Evolutionary conservation across 108 stramenopile species (phyloP).

Genomic region (Discostella pseudostelligera): DNA sequence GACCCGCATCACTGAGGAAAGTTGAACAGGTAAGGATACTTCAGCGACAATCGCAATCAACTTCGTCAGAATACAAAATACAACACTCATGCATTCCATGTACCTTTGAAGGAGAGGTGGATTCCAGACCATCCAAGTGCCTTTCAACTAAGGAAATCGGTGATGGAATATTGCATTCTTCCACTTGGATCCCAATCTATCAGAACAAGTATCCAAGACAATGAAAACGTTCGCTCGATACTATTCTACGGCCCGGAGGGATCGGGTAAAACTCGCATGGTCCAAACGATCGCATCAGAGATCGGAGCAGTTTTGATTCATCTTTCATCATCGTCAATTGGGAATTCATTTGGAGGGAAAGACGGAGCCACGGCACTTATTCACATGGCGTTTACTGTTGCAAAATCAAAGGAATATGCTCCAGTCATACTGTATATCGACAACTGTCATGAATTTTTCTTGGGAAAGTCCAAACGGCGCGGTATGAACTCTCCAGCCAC

Average conservation of each 20-base stretch:
- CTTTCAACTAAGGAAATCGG: constrained; percentile 62
- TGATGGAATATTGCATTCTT: constrained; percentile 76
- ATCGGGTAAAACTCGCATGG: constrained; percentile 77
- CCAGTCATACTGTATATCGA: constrained; percentile 86
- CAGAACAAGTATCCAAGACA: constrained; percentile 31
- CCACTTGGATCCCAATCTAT: constrained; percentile 55
- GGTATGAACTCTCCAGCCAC: background rate
- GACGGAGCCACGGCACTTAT: constrained; percentile 67
- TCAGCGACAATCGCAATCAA: background rate
- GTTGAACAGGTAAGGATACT: constrained; percentile 37
- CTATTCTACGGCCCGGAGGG: constrained; percentile 80
- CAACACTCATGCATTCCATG: background rate
- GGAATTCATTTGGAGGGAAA: constrained; percentile 58
- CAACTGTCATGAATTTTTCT: constrained; percentile 68
- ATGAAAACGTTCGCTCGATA: constrained; percentile 55
- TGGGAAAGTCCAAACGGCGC: constrained; percentile 55
- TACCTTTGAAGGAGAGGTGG: constrained; percentile 44
- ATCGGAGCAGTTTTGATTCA: constrained; percentile 80
- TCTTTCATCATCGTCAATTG: constrained; percentile 61
- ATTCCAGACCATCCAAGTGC: constrained; percentile 68
- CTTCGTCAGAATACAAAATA: too few relatives aligned
- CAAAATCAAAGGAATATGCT: constrained; percentile 61
- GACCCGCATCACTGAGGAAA: constrained; percentile 22
- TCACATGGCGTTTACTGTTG: constrained; percentile 83
- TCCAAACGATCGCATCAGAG: constrained; percentile 78